phyloP scores from a whole-genome alignment of 2,329 filamentous ascomycete genomes.

The Colletotrichum salicis region DNA sequence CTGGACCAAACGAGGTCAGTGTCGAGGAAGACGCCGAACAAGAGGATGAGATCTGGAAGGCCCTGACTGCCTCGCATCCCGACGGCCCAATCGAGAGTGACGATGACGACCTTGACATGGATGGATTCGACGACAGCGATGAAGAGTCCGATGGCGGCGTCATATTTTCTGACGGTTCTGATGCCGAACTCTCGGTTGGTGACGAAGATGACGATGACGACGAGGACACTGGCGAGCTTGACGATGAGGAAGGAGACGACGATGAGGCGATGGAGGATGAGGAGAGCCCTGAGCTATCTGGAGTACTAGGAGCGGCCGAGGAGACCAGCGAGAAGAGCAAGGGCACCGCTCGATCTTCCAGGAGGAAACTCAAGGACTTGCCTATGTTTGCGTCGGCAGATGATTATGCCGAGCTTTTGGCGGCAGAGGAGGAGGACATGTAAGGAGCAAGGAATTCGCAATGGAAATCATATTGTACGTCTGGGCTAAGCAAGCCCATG shows the following conservation, averaged over 20 bases:
- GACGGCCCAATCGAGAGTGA: slow-evolving; percentile 78
- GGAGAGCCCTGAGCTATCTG: slow-evolving; percentile 12
- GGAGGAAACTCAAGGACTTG: slow-evolving; percentile 86
- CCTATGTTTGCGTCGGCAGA: slow-evolving; percentile 94
- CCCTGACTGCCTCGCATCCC: slow-evolving; percentile 82
- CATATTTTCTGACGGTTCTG: slow-evolving; percentile 47
- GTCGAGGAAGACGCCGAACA: slow-evolving; percentile 64
- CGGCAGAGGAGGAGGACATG: slow-evolving; percentile 74
- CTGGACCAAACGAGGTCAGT: slow-evolving; percentile 54
- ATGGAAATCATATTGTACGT: background rate
- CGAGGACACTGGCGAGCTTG: slow-evolving; percentile 46
- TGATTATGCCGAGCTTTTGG: slow-evolving; percentile 90
- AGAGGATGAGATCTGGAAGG: slow-evolving; percentile 91
- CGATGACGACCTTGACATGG: slow-evolving; percentile 62
- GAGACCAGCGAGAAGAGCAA: slow-evolving; percentile 50
- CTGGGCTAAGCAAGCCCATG: background rate
- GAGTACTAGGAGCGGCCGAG: slow-evolving; percentile 12
- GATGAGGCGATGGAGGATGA: slow-evolving; percentile 46
- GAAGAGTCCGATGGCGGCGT: slow-evolving; percentile 37
- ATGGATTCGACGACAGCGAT: slow-evolving; percentile 57
- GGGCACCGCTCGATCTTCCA: slow-evolving; percentile 68
- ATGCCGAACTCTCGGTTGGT: slow-evolving; percentile 59
- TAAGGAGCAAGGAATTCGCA: background rate
- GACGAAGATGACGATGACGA: slow-evolving; percentile 52
- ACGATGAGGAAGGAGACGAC: slow-evolving; percentile 68